These are phyloP conservation scores for Monosporascus sp. DNA, from an alignment of 2,329 filamentous ascomycete species.

Conservation along the genomic window DNA sequence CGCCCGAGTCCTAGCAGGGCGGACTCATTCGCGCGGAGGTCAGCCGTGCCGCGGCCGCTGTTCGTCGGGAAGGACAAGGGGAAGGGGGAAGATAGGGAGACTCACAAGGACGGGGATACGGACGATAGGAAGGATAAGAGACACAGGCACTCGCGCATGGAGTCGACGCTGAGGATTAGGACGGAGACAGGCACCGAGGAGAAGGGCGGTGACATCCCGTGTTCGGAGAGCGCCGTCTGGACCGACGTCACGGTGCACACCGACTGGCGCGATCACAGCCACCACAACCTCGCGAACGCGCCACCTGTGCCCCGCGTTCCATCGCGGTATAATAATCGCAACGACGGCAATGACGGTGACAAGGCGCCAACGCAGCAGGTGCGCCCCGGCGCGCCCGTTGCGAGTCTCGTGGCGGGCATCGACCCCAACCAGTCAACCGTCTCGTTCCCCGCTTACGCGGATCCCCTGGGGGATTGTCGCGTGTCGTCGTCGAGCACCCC, in stretches of 20 bases:
- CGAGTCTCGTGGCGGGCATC: neutral
- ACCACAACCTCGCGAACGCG: neutral
- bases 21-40: slow-evolving; percentile 6
- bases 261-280: neutral
- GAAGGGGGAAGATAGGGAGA: neutral
- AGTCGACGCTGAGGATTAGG: neutral
- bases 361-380: neutral
- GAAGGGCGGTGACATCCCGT: too few species aligned
- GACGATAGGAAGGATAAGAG: too few species aligned
- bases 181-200: neutral
- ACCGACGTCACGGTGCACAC: slow-evolving; percentile 19
- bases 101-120: slow-evolving; percentile 6
- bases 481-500: too few species aligned
- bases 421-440: slow-evolving; percentile 1
- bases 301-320: slow-evolving; percentile 18
- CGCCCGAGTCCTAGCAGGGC: slow-evolving; percentile 3
- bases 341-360: neutral
- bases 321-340: slow-evolving; percentile 3
- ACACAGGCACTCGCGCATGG: neutral
- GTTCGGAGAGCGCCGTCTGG: slow-evolving; percentile 8
- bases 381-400: neutral
- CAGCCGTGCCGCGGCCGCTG: slow-evolving; percentile 16
- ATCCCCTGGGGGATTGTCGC: neutral
- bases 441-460: slow-evolving; percentile 1
- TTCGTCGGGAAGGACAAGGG: neutral